These are phyloP conservation scores for Trichosporon ovoides DNA, from an alignment of 1,284 basidiomycete genomes.

Conservation along the genomic window DNA sequence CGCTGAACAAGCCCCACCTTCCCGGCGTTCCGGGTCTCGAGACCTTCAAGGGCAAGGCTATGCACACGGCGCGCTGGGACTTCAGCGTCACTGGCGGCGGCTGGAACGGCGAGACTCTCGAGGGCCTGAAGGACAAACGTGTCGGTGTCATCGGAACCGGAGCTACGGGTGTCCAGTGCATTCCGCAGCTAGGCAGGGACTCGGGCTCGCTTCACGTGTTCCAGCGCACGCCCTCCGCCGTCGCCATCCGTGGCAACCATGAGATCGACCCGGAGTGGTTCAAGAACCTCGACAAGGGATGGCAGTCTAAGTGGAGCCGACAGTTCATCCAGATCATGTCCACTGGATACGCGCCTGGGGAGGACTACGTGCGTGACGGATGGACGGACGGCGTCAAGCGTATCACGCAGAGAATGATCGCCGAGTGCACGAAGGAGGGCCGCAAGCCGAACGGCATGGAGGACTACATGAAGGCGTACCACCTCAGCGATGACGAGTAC, in stretches of 20 bases:
- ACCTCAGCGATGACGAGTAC: constrained; percentile 12
- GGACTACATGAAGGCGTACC: constrained; percentile 9
- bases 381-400: constrained; percentile 16
- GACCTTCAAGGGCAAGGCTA: constrained; percentile 14
- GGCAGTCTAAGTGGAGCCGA: constrained; percentile 13
- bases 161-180: constrained; percentile 13
- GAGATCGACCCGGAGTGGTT: constrained; percentile 19
- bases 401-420: constrained; percentile 11
- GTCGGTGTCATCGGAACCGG: constrained; percentile 13
- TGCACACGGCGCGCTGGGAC: constrained; percentile 20
- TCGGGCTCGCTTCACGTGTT: constrained; percentile 14
- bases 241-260: constrained; percentile 16
- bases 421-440: background rate
- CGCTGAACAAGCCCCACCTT: constrained; percentile 13
- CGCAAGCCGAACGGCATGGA: background rate
- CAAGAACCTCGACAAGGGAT: constrained; percentile 10
- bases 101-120: constrained; percentile 10
- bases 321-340: constrained; percentile 15
- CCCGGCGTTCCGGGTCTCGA: constrained; percentile 13
- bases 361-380: constrained; percentile 14
- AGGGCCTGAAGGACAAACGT: constrained; percentile 13
- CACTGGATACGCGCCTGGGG: constrained; percentile 5
- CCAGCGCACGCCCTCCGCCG: constrained; percentile 19
- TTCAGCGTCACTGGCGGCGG: constrained; percentile 14
- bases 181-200: constrained; percentile 13